Evolutionary conservation across 2,329 filamentous ascomycete genomes (phyloP), one percentile per base, ranked within the genome.

Genomic region (Colletotrichum trifolii): DNA sequence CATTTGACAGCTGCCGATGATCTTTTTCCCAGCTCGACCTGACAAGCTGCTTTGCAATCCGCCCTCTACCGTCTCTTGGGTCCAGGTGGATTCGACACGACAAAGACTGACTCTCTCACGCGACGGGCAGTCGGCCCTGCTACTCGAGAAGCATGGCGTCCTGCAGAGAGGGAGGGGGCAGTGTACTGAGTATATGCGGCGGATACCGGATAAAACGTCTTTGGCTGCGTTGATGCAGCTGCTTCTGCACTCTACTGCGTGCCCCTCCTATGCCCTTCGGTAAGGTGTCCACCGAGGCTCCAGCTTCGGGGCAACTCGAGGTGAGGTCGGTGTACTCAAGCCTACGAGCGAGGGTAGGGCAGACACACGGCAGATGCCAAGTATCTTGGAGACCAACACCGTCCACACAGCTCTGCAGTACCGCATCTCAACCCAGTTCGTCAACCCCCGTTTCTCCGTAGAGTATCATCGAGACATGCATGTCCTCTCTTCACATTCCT

Each of bases 371-470:
- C 49, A 13, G 13, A 40, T 33, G 55, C 46, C 55, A 50, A 58
- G 55, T 50, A 38, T 39, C 38, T 49, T 38, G 43, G 36, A 42
- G 49, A 64, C 49, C 56, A 39, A 60, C 60, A 39, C 25, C 25
- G 25, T 25, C 25, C 25, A 25, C 1, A 15, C 15, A 46, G 15
- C 54, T 52, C 38, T 15, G 17, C 36, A 49, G 43, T 47, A 11
- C 36, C 15, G 35, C 38, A 38, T 34, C 40, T 34, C 34, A 33
- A 13, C 33, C 13, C 42, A 40, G 39, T 10, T 54, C 50, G 35
- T 46, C 46, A 49, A 36, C 53, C 34, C 53, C 55, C 60, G 38
- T 64, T 54, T 33, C 42, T 60, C 48, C 55, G 55, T 43, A 64
- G 48, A 33, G 60, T 60, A 48, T 48, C 48, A 60, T 64, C 34